These are phyloP conservation scores for Lentinula boryana DNA, from an alignment of 768 basidiomycete species.

Conservation along the genomic window DNA sequence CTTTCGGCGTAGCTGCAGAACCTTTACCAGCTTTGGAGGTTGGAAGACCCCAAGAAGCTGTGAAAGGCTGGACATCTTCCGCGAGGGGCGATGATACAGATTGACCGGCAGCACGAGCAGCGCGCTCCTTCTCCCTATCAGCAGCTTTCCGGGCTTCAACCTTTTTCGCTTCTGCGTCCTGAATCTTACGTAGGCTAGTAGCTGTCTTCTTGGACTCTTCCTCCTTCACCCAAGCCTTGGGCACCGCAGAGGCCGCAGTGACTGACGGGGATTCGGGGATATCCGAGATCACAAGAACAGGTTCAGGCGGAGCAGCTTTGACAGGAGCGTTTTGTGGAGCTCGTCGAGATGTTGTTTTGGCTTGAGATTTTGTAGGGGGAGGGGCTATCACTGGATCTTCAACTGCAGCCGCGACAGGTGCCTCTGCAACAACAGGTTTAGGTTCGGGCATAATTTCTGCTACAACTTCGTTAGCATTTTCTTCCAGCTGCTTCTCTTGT, in stretches of 20 bases:
- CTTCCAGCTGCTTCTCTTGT: constrained; percentile 35
- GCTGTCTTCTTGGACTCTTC: constrained; percentile 61
- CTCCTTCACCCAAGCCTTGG: constrained; percentile 62
- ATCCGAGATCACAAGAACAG: constrained; percentile 11
- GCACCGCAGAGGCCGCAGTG: constrained; percentile 19
- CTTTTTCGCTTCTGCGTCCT: constrained; percentile 85
- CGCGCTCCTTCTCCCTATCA: constrained; percentile 66
- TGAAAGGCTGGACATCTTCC: constrained; percentile 60
- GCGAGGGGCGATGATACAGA: constrained; percentile 22
- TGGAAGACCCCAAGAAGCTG: constrained; percentile 79
- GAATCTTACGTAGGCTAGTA: constrained; percentile 86
- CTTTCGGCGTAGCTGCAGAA: constrained; percentile 31
- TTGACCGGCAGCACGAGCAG: constrained; percentile 39
- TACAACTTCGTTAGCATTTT: constrained; percentile 10
- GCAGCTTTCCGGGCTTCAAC: constrained; percentile 70
- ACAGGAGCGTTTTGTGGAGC: constrained; percentile 13
- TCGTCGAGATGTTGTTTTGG: constrained; percentile 7
- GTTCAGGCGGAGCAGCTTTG: constrained; percentile 11
- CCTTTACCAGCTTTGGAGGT: constrained; percentile 73
- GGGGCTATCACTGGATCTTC: constrained; percentile 10
- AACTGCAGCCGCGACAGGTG: constrained; percentile 7
- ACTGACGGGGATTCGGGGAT: constrained; percentile 11
- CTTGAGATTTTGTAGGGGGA: constrained; percentile 15
- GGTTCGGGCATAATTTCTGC: constrained; percentile 3
- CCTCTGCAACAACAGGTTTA: constrained; percentile 10